Percentiles rank a stretch among this genome's conserved stretches.
Evolutionary conservation across 495 filamentous ascomycete genomes (phyloP).

Genomic region (Bacidia gigantensis): DNA sequence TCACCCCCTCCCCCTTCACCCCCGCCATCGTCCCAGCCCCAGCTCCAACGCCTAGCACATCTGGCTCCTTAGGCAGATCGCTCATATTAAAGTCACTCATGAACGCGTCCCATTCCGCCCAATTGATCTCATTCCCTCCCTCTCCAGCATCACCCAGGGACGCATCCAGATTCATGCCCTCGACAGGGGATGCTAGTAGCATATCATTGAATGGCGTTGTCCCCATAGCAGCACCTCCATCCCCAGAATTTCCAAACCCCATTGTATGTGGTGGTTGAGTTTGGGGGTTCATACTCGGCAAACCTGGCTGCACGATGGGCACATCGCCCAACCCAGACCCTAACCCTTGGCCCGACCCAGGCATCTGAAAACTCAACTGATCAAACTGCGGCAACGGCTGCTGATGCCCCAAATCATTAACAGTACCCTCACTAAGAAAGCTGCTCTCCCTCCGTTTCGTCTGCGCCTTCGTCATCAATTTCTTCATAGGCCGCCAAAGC

Average conservation of each 20-base stretch:
- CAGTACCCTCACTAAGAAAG: neutral
- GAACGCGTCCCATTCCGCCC: neutral
- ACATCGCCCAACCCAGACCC: neutral
- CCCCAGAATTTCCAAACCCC: neutral
- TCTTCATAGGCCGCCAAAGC: conserved; percentile 62
- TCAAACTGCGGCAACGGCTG: conserved; percentile 12
- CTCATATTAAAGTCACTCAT: neutral
- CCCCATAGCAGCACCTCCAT: neutral
- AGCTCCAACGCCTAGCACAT: neutral
- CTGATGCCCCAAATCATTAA: conserved; percentile 2
- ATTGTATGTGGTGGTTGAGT: no score
- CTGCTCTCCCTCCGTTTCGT: conserved; percentile 13
- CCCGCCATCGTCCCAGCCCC: conserved; percentile 1
- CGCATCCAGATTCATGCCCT: no score
- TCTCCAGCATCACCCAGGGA: neutral
- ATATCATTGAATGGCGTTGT: neutral
- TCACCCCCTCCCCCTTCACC: neutral
- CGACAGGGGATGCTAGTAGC: neutral
- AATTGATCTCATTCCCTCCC: conserved; percentile 1
- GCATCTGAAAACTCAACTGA: neutral
- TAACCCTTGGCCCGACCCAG: neutral
- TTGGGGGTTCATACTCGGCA: no score
- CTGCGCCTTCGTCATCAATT: conserved; percentile 42
- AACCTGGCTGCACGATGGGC: neutral
- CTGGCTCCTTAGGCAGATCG: neutral